Base-by-base conservation (phyloP, 2,329 filamentous ascomycete species). In the Fonsecaea monophora region DNA sequence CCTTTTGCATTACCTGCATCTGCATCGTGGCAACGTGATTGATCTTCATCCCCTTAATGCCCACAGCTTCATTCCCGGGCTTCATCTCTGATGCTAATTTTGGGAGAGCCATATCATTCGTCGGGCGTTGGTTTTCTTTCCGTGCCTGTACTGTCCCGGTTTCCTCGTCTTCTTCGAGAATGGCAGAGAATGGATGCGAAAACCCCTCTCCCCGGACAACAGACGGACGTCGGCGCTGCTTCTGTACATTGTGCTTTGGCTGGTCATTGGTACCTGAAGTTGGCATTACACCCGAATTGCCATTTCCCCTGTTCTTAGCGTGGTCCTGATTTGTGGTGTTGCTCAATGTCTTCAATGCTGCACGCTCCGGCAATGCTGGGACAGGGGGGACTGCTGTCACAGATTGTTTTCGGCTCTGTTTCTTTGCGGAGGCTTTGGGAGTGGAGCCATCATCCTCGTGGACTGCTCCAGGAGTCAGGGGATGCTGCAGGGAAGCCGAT, bases 141-240 rank as follows among this genome's bases (percentile, higher is more conserved):
- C 37, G 57, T 9, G 63, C 64, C 54, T 70, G 63, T 5, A 21
- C 40, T 18, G 13, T 35, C 8, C 50, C 35, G 1, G 38, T 66
- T 25, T 67, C 64, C 63, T 72, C 71, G 50, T 70, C 67, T 59
- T 68, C 68, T 61, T 73, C 70, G 12, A 73, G 53, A 32, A 73
- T 71, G 50, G 68, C 68, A 15, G 71, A 71, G 21, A 73, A 42
- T 21, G 69, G 60, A 48, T 67, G 67, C 21, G 70, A 64, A 12
- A 72, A 60, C 8, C 64, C 68, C 7, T 15, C 59, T 15, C 38
- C 45, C 34, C 54, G 54, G 25, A 42, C 35, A 8, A 42, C 25
- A 2, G 57, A 57, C 10, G 64, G 25, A 37, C 42, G 35, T 6
- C 54, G 58, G 48, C 60, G 54, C 50, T 62, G 53, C 55, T 56